Base-by-base conservation (phyloP, 78 protist species). In the Cavenderia fasciculata region DNA sequence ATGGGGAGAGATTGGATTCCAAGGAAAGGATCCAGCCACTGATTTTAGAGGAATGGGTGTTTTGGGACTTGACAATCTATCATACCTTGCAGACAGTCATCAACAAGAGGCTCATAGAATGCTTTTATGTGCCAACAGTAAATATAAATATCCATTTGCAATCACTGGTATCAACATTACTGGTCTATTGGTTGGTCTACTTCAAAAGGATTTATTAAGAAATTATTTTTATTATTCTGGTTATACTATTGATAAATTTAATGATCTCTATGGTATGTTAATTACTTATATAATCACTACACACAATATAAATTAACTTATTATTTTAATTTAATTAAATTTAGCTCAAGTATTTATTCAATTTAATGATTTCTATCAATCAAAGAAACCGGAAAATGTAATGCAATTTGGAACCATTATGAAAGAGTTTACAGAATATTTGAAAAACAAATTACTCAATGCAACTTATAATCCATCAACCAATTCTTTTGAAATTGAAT, bases 41-140 rank as follows among this genome's bases (percentile, higher is more conserved):
- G 93, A 87, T 65, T 87, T 87, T 36, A 41, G 93, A 25, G 86
- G 93, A 1, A 87, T 87, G 93, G 93, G 93, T 44, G 44, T 90
- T 14, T 27, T 78, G 21, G 88, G 89, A 34, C 51, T 90, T 27
- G 85, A 90, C 12, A 62, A 90, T 66, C 79, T 90, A 34, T 25
- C 27, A 23, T 78, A 78, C 27, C 56, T 90, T 4, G 62, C 94
- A 8, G 49, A 70, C 5, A 4, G 36, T 11, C 33, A 89, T 43
- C 12, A 44, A 7, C 29, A 77, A 1, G 46, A 62, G 4, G 76
- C 88, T 11, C n/a, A 40, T 40, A n/a, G 36, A 1, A 38, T 54
- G 5, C 33, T 79, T 14, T 27, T 10, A 3, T 27, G 56, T 25
- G 47, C 88, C 21, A 79, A 33, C 12, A 38, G 70, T 4, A 62